Base-by-base conservation (phyloP, 805 yeast species). In the Candida boidinii region DNA sequence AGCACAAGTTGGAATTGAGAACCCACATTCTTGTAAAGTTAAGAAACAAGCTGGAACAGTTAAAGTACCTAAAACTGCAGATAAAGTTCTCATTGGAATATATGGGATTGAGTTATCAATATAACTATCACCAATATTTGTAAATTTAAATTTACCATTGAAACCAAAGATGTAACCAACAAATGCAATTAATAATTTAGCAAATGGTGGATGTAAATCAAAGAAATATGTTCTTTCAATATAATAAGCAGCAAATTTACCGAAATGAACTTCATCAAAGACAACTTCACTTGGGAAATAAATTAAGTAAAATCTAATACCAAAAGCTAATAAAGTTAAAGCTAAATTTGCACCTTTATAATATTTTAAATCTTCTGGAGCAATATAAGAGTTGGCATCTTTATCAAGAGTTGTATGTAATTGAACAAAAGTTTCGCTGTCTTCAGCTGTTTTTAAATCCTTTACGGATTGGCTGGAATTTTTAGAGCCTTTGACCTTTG, bases 121-220 rank as follows among this genome's bases (percentile, higher is more conserved):
- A 58, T 87, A 92, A 38, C 74, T 70, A 44, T 82, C 83, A 27
- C 96, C 96, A 56, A 88, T 88, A 49, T 70, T 76, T 41, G 87
- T 95, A 49, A 90, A 92, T 57, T 87, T 85, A 68, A 87, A 92
- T 10, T 71, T 56, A n/a, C 99, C 99, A 49, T 81, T 77, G 56
- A 85, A 92, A 3, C 96, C 96, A 32, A 80, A 76, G 17, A 92
- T 48, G 68, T 79, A 86, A 27, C 98, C 99, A 25, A 80, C 85
- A 37, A 78, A 69, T 0, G 97, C 97, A 58, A 90, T 85, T 44
- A 88, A 66, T 54, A 92, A 67, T 56, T 92, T 92, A 34, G 95
- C 98, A 58, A 92, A 85, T 16, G 99, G 99, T 8, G 99, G 99
- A 60, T 92, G 99, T 33, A 92, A 76, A 60, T 92, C 99, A 51